Percentiles rank a stretch among this genome's conserved stretches.
Conservation (phyloP, 352 stramenopile species). For the Phytophthora ohioensis region DNA sequence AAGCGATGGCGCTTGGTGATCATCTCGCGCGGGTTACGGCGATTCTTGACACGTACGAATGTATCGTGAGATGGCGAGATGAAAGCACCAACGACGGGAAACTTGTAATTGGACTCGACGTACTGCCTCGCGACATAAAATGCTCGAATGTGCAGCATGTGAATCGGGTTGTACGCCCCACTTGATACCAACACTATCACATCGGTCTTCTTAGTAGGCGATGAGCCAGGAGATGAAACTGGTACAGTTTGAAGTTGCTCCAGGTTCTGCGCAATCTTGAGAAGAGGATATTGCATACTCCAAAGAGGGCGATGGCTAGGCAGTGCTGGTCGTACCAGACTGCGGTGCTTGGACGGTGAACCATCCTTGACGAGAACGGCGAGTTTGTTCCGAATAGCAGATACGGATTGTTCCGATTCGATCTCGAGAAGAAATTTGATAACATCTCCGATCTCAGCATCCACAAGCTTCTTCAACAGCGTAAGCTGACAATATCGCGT, state of each 20-base stretch:
- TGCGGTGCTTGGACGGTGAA: slow-evolving; percentile 65
- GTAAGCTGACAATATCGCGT: slow-evolving; percentile 47
- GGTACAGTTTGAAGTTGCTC: slow-evolving; percentile 43
- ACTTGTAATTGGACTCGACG: slow-evolving; percentile 83
- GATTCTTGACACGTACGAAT: slow-evolving; percentile 77
- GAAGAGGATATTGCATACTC: slow-evolving; percentile 75
- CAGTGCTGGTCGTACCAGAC: slow-evolving; percentile 35
- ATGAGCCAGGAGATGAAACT: slow-evolving; percentile 19
- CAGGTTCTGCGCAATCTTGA: slow-evolving; percentile 75
- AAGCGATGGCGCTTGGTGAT: slow-evolving; percentile 77
- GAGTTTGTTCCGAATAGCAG: slow-evolving; percentile 47
- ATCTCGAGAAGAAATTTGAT: slow-evolving; percentile 67
- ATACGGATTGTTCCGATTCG: slow-evolving; percentile 46
- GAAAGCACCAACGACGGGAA: slow-evolving; percentile 79
- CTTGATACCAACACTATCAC: slow-evolving; percentile 82
- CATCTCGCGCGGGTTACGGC: slow-evolving; percentile 76
- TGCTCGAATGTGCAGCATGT: slow-evolving; percentile 80
- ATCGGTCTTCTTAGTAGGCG: slow-evolving; percentile 47
- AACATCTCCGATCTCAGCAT: slow-evolving; percentile 76
- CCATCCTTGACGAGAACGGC: slow-evolving; percentile 52
- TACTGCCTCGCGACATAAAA: slow-evolving; percentile 84
- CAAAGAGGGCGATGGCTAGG: slow-evolving; percentile 55
- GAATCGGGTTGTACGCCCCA: slow-evolving; percentile 80
- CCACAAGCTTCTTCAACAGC: slow-evolving; percentile 76
- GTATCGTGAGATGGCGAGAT: slow-evolving; percentile 84